Conservation (phyloP, 1,284 basidiomycete species). For the Dichomitus squalens region DNA sequence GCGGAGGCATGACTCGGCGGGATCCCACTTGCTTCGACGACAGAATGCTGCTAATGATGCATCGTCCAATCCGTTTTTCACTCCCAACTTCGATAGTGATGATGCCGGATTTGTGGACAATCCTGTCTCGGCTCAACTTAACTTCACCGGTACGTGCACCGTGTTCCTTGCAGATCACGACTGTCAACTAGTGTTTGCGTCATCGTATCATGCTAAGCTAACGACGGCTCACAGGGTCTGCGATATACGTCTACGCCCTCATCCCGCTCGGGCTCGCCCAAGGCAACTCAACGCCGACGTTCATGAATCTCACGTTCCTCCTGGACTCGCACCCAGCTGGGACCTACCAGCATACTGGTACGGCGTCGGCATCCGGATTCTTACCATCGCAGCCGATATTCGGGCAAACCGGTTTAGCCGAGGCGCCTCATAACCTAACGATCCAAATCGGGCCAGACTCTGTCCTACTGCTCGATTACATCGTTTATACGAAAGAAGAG, state of each 20-base stretch:
- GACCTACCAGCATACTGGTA: slow-evolving; percentile 34
- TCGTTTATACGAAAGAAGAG: slow-evolving; percentile 42
- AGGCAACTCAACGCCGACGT: slow-evolving; percentile 34
- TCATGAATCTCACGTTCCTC: slow-evolving; percentile 38
- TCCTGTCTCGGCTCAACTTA: slow-evolving; percentile 45
- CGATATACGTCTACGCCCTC: slow-evolving; percentile 36
- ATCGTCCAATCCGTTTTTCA: slow-evolving; percentile 30
- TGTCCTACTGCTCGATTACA: slow-evolving; percentile 51
- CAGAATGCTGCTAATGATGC: slow-evolving; percentile 18
- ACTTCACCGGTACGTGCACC: slow-evolving; percentile 48
- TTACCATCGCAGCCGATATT: slow-evolving; percentile 37
- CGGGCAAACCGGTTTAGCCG: slow-evolving; percentile 36
- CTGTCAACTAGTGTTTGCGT: no score
- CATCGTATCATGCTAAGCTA: slow-evolving; percentile 4
- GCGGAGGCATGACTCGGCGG: slow-evolving; percentile 3
- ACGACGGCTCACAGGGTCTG: slow-evolving; percentile 30
- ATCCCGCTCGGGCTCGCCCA: slow-evolving; percentile 33
- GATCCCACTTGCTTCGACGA: slow-evolving; percentile 2
- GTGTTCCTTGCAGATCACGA: slow-evolving; percentile 3
- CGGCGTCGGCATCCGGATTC: slow-evolving; percentile 31
- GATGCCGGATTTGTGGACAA: slow-evolving; percentile 40
- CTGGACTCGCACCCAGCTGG: slow-evolving; percentile 33
- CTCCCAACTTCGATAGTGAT: slow-evolving; percentile 35
- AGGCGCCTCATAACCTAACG: slow-evolving; percentile 44
- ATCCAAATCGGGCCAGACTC: slow-evolving; percentile 48